These are phyloP conservation scores for Adiantum capillusveneris DNA, from an alignment of 75 land plant species.

Conservation along the genomic window DNA sequence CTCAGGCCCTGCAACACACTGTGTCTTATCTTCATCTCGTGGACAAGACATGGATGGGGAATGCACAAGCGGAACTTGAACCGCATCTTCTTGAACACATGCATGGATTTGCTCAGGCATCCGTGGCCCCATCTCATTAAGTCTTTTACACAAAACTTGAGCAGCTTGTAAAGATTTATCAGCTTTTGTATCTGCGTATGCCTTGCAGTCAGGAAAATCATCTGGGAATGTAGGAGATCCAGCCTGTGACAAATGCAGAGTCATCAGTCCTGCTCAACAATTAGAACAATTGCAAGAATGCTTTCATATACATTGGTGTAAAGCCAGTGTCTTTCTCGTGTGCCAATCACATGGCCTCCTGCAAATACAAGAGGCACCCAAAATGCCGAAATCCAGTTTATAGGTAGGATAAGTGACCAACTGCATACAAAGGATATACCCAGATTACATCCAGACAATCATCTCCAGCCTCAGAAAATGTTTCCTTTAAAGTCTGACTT, in stretches of 20 bases:
- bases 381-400: constrained; percentile 71
- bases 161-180: constrained; percentile 29
- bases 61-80: no score
- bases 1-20: constrained; percentile 22
- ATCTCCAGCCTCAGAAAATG: no score
- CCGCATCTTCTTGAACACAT: no score
- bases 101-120: no score
- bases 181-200: constrained; percentile 40
- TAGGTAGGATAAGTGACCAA: constrained; percentile 72
- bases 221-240: constrained; percentile 62
- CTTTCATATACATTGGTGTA: constrained; percentile 42
- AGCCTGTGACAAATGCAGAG: constrained; percentile 38
- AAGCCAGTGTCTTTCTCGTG: constrained; percentile 77
- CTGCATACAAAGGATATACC: constrained; percentile 28
- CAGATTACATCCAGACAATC: neutral
- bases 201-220: constrained; percentile 83
- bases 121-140: no score
- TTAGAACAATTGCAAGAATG: no score
- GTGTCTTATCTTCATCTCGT: no score
- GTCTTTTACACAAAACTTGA: no score
- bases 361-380: constrained; percentile 67
- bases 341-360: constrained; percentile 71
- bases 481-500: neutral
- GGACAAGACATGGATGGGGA: no score
- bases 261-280: neutral